phyloP scores from a whole-genome alignment of 148 eudicot genomes.

The Hydrangea macrophylla region DNA sequence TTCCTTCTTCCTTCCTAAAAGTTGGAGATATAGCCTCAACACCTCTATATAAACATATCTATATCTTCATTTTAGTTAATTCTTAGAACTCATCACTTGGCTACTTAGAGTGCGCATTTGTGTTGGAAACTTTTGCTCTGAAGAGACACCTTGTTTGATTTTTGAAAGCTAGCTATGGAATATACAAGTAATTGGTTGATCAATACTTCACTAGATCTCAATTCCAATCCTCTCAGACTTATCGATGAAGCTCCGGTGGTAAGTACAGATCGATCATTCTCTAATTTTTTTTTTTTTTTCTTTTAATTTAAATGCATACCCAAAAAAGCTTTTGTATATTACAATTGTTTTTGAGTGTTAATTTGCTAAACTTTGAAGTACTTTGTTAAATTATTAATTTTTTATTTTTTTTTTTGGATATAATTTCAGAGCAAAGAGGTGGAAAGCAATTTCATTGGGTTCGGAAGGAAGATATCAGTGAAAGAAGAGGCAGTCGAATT shows the following conservation, averaged over 20 bases:
- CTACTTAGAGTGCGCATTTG: neutral
- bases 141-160: neutral
- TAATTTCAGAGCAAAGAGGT: conserved; percentile 37
- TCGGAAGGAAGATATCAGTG: conserved; percentile 28
- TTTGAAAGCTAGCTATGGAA: conserved; percentile 39
- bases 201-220: conserved; percentile 67
- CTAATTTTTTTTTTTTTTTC: neutral
- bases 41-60: neutral
- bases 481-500: conserved; percentile 46
- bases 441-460: conserved; percentile 30
- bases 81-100: neutral
- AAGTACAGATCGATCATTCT: neutral
- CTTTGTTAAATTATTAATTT: neutral
- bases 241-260: conserved; percentile 51
- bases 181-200: conserved; percentile 55
- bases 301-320: no score
- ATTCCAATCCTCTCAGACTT: conserved; percentile 35
- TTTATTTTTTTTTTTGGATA: neutral
- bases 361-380: neutral
- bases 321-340: neutral
- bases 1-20: neutral
- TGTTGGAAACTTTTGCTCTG: neutral
- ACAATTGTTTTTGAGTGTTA: neutral
- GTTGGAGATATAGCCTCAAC: neutral
- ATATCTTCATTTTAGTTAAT: neutral